Evolutionary conservation across 176 grass and related monocot species (phyloP), one percentile per base, ranked within the genome.

Genomic region (Sorghum bicolor): DNA sequence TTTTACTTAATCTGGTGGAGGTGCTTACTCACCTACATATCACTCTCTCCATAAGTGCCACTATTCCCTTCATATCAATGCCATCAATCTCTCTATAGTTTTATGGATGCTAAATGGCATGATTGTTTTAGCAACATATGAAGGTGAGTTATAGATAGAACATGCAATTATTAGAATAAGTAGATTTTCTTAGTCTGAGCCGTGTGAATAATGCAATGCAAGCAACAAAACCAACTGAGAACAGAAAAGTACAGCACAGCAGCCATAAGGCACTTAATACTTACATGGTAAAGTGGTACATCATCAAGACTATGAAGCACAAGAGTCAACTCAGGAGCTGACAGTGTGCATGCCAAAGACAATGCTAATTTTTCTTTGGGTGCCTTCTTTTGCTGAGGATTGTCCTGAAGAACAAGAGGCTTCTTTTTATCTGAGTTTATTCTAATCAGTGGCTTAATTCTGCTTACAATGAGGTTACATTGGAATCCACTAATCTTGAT

Each of bases 401-500:
- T 89, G 67, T 93, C 92, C 88, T 13, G 72, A 93, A 91, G 79
- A 91, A 98, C 87, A 83, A 85, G 71, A 9, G 76, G 74, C 75
- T 98, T 95, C 72, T 93, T 95, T 84, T 95, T 93, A 80, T 83
- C 84, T 64, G 87, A 64, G 30, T 83, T 82, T 43, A 95, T 63
- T 74, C 60, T 76, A 86, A 95, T 82, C 80, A 93, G 66, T 62
- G 96, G 93, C 84, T 75, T 91, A 80, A 98, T 92, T 90, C 90
- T 98, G 91, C 87, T 90, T 63, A 92, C 63, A 86, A 93, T 88
- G 64, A 98, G 26, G 48, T 98, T 93, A 76, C 91, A 95, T 75
- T 85, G 87, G 37, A 52, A 87, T 32, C 93, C 91, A 70, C 83
- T 88, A 52, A 98, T 91, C 70, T 93, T 98, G 76, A 92, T 74